A percentile compares a stretch with the other conserved stretches of the same genome.
Evolutionary conservation across 2,329 filamentous ascomycete species (phyloP).

Genomic region (Graphilbum ipis-grandicollis): DNA sequence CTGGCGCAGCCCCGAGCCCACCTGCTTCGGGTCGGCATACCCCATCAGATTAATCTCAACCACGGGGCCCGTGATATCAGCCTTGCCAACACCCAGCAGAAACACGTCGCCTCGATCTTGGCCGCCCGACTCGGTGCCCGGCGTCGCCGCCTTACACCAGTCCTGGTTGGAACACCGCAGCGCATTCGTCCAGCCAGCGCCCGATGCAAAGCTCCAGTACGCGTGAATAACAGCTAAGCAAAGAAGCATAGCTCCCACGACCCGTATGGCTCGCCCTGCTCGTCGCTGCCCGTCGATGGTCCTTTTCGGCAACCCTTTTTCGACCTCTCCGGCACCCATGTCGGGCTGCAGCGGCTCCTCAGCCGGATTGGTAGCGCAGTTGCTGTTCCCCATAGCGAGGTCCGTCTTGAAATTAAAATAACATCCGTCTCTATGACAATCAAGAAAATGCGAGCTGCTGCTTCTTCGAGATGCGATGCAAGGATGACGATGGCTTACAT

Average conservation of each 20-base stretch:
- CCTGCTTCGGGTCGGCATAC: slow-evolving; percentile 62
- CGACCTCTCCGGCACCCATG: neutral
- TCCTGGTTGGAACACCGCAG: too few relatives aligned
- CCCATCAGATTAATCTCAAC: slow-evolving; percentile 85
- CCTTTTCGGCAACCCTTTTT: neutral
- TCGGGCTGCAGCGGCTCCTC: neutral
- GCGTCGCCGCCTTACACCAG: too few relatives aligned
- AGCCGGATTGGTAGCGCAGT: too few relatives aligned
- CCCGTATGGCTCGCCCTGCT: neutral
- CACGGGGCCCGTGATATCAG: slow-evolving; percentile 49
- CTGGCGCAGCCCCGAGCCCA: slow-evolving; percentile 72
- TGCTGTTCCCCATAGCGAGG: too few relatives aligned
- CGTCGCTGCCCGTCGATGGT: too few relatives aligned
- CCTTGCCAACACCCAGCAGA: slow-evolving; percentile 33
- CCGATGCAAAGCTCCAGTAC: too few relatives aligned
- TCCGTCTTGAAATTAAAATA: too few relatives aligned
- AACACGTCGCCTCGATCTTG: slow-evolving; percentile 20
- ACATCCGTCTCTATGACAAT: too few relatives aligned
- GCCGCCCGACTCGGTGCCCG: neutral
- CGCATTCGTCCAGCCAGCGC: too few relatives aligned
- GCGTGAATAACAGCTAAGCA: neutral
- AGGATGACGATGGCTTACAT: too few relatives aligned
- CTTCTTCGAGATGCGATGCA: too few relatives aligned
- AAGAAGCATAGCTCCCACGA: neutral
- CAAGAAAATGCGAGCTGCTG: too few relatives aligned